phyloP scores from a whole-genome alignment of 345 rosid species.

The Populus ilicifolia region DNA sequence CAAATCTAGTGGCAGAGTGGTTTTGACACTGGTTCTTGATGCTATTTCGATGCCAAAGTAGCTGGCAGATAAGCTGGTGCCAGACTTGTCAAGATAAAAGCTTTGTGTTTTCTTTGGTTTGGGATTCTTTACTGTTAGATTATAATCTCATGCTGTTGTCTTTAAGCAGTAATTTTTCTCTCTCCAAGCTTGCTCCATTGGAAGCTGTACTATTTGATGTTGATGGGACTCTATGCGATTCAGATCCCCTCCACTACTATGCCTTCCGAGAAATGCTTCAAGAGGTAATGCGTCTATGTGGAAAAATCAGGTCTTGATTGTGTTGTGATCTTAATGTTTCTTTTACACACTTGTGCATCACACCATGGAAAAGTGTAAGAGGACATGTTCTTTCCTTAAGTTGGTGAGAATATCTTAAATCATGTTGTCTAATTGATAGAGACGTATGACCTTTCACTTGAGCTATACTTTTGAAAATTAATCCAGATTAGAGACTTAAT shows the following conservation, averaged over 20 bases:
- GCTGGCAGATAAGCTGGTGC: not conserved
- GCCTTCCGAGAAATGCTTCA: constrained; percentile 64
- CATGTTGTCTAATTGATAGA: not conserved
- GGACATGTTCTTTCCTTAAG: not conserved
- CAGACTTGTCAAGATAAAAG: not conserved
- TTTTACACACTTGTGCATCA: not conserved
- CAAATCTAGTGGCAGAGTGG: not conserved
- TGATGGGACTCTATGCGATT: constrained; percentile 94
- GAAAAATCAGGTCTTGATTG: not conserved
- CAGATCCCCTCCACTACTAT: constrained; percentile 80
- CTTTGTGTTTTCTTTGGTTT: not conserved
- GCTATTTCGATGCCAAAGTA: not conserved
- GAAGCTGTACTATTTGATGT: constrained; percentile 84
- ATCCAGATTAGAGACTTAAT: not conserved
- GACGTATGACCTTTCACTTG: not conserved
- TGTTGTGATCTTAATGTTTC: not conserved
- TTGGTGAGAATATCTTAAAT: not conserved
- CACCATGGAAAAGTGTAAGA: not conserved
- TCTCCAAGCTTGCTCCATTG: constrained; percentile 59
- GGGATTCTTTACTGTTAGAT: not conserved
- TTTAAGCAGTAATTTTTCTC: constrained; percentile 47
- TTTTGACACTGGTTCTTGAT: not conserved
- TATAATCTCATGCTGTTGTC: not conserved
- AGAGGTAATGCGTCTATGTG: constrained; percentile 45
- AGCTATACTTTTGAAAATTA: not conserved